These are phyloP conservation scores for Pestalotiopsis sp. DNA, from an alignment of 2,329 filamentous ascomycete genomes.

Conservation along the genomic window DNA sequence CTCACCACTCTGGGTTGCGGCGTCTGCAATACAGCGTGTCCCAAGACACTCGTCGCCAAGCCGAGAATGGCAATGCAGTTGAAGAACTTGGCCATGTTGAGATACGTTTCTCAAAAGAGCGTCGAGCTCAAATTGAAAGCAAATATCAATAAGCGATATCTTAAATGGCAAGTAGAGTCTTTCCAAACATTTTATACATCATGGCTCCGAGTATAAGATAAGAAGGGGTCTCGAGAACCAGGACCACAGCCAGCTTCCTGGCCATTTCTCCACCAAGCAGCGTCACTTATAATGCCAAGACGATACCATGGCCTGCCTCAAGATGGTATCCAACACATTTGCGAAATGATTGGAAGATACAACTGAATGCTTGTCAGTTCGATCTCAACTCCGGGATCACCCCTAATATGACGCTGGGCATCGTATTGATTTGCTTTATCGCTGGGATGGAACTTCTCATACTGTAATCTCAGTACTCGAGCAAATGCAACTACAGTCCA, in stretches of 20 bases:
- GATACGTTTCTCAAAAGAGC: background rate
- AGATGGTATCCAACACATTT: background rate
- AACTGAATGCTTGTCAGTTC: background rate
- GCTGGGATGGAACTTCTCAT: background rate
- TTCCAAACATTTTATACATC: background rate
- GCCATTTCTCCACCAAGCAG: conserved; percentile 5
- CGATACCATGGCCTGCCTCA: background rate
- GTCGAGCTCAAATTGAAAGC: background rate
- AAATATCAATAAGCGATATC: background rate
- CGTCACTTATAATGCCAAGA: conserved; percentile 5
- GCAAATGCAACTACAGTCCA: background rate
- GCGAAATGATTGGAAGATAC: background rate
- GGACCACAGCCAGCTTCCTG: background rate
- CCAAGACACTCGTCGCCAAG: background rate
- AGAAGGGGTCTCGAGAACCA: background rate
- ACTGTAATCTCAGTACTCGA: background rate
- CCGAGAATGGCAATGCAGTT: background rate
- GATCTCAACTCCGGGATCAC: background rate
- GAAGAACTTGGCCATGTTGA: background rate
- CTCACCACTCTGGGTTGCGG: background rate
- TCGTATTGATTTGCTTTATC: background rate
- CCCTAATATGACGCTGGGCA: background rate
- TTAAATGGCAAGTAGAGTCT: background rate
- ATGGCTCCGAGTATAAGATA: no score
- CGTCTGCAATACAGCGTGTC: background rate